Conservation (phyloP, 2,329 filamentous ascomycete species). For the Penicillium sp. region DNA sequence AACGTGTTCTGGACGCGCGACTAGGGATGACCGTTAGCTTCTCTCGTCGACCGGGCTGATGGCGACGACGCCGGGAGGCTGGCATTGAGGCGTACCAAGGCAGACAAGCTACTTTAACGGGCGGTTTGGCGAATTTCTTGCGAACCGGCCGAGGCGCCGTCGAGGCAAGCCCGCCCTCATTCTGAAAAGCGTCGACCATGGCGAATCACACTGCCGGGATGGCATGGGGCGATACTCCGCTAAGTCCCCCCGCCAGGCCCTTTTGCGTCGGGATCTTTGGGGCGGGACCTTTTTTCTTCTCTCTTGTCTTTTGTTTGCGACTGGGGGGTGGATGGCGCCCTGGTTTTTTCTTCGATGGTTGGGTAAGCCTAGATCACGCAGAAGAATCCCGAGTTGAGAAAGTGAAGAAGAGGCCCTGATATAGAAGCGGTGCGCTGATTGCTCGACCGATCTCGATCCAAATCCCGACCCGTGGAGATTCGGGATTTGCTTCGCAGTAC, state of each 20-base stretch:
- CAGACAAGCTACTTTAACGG: slow-evolving; percentile 49
- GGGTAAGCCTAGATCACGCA: not conserved
- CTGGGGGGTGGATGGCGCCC: not conserved
- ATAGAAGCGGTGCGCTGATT: slow-evolving; percentile 35
- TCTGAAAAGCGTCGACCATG: slow-evolving; percentile 25
- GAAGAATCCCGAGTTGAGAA: not conserved
- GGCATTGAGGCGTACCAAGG: slow-evolving; percentile 38
- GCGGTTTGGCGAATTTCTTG: slow-evolving; percentile 49
- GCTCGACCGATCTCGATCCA: slow-evolving; percentile 32
- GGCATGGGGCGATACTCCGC: slow-evolving; percentile 18
- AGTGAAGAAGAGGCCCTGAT: slow-evolving; percentile 32
- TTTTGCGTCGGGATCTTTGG: not conserved
- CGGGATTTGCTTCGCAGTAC: slow-evolving; percentile 37
- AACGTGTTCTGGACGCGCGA: slow-evolving; percentile 47
- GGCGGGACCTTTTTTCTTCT: not conserved
- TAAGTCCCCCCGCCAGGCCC: slow-evolving; percentile 7
- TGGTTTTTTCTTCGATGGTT: not conserved
- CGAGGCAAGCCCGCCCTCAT: slow-evolving; percentile 26
- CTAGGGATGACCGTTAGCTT: slow-evolving; percentile 25
- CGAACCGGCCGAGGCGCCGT: slow-evolving; percentile 36
- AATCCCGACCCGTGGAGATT: slow-evolving; percentile 36
- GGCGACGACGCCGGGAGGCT: not conserved
- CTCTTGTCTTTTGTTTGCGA: not conserved
- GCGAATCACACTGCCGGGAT: slow-evolving; percentile 24
- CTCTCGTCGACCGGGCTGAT: not conserved